Evolutionary conservation across 2,329 filamentous ascomycete genomes (phyloP).

Genomic region (Fusarium hostae): DNA sequence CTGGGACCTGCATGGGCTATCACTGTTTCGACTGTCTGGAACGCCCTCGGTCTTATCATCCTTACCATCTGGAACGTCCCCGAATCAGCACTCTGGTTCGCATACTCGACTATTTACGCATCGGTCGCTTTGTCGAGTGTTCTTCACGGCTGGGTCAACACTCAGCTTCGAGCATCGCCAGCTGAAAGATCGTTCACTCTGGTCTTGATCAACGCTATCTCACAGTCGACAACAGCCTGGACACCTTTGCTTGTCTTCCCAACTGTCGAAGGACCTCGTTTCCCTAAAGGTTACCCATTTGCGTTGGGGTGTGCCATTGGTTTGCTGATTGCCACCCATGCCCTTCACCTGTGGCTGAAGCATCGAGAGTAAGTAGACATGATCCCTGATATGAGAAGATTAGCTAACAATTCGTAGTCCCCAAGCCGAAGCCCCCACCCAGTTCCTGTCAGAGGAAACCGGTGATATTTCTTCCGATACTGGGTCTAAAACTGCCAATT

Average conservation of each 20-base stretch:
- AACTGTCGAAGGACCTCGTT: constrained; percentile 57
- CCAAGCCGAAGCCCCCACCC: neutral
- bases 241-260: constrained; percentile 63
- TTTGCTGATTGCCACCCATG: constrained; percentile 43
- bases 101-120: constrained; percentile 59
- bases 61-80: constrained; percentile 67
- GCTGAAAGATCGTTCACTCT: constrained; percentile 61
- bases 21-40: constrained; percentile 61
- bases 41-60: constrained; percentile 64
- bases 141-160: constrained; percentile 67
- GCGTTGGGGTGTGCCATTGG: constrained; percentile 49
- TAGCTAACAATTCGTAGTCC: neutral
- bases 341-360: constrained; percentile 37
- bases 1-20: constrained; percentile 66
- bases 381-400: too few species aligned
- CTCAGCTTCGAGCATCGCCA: constrained; percentile 56
- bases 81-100: constrained; percentile 49
- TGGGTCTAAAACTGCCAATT: neutral
- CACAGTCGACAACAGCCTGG: constrained; percentile 67
- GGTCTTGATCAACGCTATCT: constrained; percentile 63
- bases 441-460: neutral
- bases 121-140: constrained; percentile 64
- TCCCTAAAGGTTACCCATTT: constrained; percentile 56
- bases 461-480: neutral
- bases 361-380: constrained; percentile 29